Base-by-base conservation (phyloP, 805 yeast genomes). In the Myxozyma lipomycoides region DNA sequence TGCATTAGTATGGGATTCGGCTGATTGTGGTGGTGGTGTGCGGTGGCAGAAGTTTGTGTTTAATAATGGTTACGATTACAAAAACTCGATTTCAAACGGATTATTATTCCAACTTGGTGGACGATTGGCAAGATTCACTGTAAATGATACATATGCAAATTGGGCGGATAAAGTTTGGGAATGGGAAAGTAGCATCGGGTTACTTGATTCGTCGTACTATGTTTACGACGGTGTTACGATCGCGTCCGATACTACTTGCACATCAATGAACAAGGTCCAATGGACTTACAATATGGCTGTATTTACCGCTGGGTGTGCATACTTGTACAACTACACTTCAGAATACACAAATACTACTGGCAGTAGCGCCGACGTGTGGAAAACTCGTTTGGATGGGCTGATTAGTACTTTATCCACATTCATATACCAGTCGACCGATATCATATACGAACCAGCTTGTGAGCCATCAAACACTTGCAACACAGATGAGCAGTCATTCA, bases 1-100 rank as follows among this genome's bases (percentile, higher is more conserved):
- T 91, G 76, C 80, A 51, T 65, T 75, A 3, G 75, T 95, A 61
- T 87, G 96, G 96, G 95, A 87, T 61, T 56, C 70, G 15, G 69
- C 58, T 2, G 54, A 70, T 61, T 82, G 87, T 66, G 74, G 69
- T 39, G 96, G 96, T 45, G 96, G 96, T 1, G 73, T 87, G 50
- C 78, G 96, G 70, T 87, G 96, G 96, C 96, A 87, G 72, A 88
- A 87, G 59, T 88, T 84, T 70, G 76, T 83, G 46, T 87, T 89
- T 88, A 88, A 88, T 67, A 74, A 86, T 5, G 96, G 96, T 54
- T 87, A 86, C 67, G 81, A 84, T 66, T 87, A 87, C 70, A 87
- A 87, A 67, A 88, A 88, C 70, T 71, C 90, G n/a, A 85, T 87
- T 58, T 78, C 93, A n/a, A 87, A 86, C 66, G 95, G 95, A 2